Conservation (phyloP, 768 basidiomycete species). For the Tremella mesenterica region DNA sequence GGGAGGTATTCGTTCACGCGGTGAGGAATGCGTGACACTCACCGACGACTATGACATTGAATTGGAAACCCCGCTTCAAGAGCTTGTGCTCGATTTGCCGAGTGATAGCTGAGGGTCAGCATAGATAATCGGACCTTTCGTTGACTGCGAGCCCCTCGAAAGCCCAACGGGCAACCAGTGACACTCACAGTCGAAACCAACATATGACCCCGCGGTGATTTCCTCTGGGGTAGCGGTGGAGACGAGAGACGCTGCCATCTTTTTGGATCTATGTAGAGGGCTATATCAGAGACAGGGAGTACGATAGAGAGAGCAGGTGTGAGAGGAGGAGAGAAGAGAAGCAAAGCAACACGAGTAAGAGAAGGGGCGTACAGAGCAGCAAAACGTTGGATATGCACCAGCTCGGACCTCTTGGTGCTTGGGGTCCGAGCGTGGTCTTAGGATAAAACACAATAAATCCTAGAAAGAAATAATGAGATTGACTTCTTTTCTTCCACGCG, state of each 20-base stretch:
- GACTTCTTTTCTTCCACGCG: background rate
- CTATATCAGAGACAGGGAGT: background rate
- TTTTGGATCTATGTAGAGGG: background rate
- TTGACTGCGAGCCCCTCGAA: background rate
- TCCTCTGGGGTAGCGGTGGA: slow-evolving; percentile 49
- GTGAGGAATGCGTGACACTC: slow-evolving; percentile 15
- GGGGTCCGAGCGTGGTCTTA: slow-evolving; percentile 1
- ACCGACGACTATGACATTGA: slow-evolving; percentile 97
- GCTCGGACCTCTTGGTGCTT: background rate
- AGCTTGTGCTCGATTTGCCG: slow-evolving; percentile 98
- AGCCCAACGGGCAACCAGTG: too few species aligned
- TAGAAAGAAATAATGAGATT: too few species aligned
- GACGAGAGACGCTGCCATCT: slow-evolving; percentile 50
- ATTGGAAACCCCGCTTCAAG: slow-evolving; percentile 97
- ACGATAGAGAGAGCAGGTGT: background rate
- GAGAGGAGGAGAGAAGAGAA: too few species aligned
- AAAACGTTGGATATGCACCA: background rate
- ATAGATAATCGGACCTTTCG: background rate
- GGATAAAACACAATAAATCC: too few species aligned
- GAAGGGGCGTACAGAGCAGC: too few species aligned
- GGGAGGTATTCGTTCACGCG: background rate
- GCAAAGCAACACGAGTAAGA: too few species aligned
- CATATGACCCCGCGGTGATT: slow-evolving; percentile 84
- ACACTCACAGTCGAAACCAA: slow-evolving; percentile 75
- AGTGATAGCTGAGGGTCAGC: slow-evolving; percentile 56